phyloP scores from a whole-genome alignment of 495 filamentous ascomycete species.

The Annulohypoxylon stygium region DNA sequence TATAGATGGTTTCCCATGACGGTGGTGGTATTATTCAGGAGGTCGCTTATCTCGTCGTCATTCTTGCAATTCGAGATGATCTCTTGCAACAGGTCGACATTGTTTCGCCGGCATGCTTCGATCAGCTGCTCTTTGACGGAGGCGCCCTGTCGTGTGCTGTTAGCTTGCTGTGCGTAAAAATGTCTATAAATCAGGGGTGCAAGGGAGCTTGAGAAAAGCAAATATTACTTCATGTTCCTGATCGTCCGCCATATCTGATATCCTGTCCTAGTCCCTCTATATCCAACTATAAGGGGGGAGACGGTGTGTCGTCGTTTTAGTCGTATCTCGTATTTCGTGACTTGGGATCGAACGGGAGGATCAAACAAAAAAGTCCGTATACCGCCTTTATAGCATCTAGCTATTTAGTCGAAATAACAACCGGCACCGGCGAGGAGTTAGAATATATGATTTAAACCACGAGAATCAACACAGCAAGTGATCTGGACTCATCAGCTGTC shows the following conservation, averaged over 20 bases:
- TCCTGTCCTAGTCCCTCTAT: constrained; percentile 3
- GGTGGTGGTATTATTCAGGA: constrained; percentile 87
- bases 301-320: not conserved
- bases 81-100: constrained; percentile 80
- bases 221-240: constrained; percentile 57
- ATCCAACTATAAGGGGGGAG: not conserved
- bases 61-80: constrained; percentile 63
- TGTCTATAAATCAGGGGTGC: not conserved
- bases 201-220: not conserved
- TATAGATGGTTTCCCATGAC: constrained; percentile 87
- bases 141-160: constrained; percentile 75
- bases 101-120: constrained; percentile 93
- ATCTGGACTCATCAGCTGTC: not conserved
- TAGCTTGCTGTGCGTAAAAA: constrained; percentile 5
- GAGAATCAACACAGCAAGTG: not conserved
- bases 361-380: not conserved
- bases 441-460: not conserved
- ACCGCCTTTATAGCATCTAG: not conserved
- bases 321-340: constrained; percentile 1
- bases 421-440: not conserved
- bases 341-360: not conserved
- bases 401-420: not conserved
- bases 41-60: constrained; percentile 68
- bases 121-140: constrained; percentile 86
- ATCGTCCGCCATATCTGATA: constrained; percentile 61